phyloP scores from a whole-genome alignment of 441 rosid species.

The Francoa sonchifolia region DNA sequence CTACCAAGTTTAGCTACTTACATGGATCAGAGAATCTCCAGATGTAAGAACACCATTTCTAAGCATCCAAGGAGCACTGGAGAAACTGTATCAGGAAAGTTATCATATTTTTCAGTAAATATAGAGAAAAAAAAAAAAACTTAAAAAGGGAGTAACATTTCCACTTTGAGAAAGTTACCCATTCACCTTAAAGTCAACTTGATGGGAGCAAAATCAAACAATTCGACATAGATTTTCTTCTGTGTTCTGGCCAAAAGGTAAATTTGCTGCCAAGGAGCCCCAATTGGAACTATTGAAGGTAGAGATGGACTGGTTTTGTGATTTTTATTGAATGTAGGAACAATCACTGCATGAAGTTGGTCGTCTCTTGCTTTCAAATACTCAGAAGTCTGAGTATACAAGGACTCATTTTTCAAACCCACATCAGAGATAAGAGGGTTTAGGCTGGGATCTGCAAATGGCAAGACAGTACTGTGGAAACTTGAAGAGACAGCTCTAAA shows the following conservation, averaged over 20 bases:
- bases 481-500: slow-evolving; percentile 51
- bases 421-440: slow-evolving; percentile 28
- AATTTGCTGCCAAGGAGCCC: slow-evolving; percentile 96
- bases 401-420: slow-evolving; percentile 21
- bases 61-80: slow-evolving; percentile 92
- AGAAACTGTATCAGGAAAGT: slow-evolving; percentile 50
- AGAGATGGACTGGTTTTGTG: slow-evolving; percentile 28
- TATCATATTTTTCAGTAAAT: slow-evolving; percentile 17
- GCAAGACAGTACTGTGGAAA: slow-evolving; percentile 44
- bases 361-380: slow-evolving; percentile 24
- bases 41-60: slow-evolving; percentile 63
- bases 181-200: slow-evolving; percentile 69
- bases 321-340: slow-evolving; percentile 26
- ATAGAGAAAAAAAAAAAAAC: slow-evolving; percentile 11
- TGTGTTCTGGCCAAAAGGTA: slow-evolving; percentile 72
- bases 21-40: slow-evolving; percentile 85
- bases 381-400: slow-evolving; percentile 15
- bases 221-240: slow-evolving; percentile 78
- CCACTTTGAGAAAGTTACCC: background rate
- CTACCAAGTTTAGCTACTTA: slow-evolving; percentile 28
- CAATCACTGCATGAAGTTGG: slow-evolving; percentile 24
- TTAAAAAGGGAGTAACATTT: slow-evolving; percentile 3
- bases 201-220: slow-evolving; percentile 68
- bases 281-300: slow-evolving; percentile 75
- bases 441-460: slow-evolving; percentile 38